A percentile compares a stretch with the other conserved stretches of the same genome.
Conservation (phyloP, 495 filamentous ascomycete species). For the Aspergillus saccharolyticus region DNA sequence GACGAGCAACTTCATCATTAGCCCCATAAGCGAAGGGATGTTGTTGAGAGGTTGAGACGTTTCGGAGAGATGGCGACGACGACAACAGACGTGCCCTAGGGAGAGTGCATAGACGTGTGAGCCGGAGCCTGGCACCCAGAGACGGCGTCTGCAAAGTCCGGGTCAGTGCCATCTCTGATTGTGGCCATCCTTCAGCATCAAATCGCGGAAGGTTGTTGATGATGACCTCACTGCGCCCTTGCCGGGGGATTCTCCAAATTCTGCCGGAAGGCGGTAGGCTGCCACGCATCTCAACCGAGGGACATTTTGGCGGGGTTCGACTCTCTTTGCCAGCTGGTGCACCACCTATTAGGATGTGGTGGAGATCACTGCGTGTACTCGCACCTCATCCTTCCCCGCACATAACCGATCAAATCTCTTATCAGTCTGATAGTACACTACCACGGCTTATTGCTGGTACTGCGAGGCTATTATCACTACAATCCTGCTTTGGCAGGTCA, state of each 20-base stretch:
- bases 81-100: slow-evolving; percentile 6
- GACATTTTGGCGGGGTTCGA: too few relatives aligned
- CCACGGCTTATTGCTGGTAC: not conserved
- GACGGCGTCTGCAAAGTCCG: slow-evolving; percentile 14
- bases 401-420: not conserved
- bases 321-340: too few relatives aligned
- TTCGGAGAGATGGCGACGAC: slow-evolving; percentile 10
- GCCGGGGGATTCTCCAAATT: not conserved
- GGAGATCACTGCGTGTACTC: too few relatives aligned
- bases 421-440: slow-evolving; percentile 1
- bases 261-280: not conserved
- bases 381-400: not conserved
- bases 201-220: not conserved
- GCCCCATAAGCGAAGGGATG: slow-evolving; percentile 38
- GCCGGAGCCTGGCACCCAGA: slow-evolving; percentile 11
- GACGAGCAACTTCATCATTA: slow-evolving; percentile 68
- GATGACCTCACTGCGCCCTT: not conserved
- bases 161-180: slow-evolving; percentile 17
- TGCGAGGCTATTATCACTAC: not conserved
- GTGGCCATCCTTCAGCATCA: slow-evolving; percentile 19
- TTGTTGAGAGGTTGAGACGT: slow-evolving; percentile 20
- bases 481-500: not conserved
- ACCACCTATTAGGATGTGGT: too few relatives aligned
- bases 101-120: not conserved
- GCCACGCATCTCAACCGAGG: too few relatives aligned